phyloP scores from a whole-genome alignment of 2,329 filamentous ascomycete genomes.

The Clarireedia monteithiana region DNA sequence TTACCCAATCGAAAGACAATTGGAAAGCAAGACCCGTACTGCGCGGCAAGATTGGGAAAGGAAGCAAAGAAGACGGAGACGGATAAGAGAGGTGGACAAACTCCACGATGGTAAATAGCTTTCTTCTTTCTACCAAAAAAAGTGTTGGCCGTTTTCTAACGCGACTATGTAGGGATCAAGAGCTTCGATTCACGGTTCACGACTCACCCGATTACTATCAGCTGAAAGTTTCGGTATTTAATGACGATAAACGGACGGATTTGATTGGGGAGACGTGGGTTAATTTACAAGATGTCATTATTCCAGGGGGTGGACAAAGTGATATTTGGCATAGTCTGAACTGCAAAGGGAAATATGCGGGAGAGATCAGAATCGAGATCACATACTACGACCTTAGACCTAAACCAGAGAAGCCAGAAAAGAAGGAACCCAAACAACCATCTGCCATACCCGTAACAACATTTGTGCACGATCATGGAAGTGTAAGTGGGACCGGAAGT shows the following conservation, averaged over 20 bases:
- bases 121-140: neutral
- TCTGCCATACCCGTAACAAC: constrained; percentile 28
- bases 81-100: constrained; percentile 89
- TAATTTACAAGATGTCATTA: constrained; percentile 71
- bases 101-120: constrained; percentile 74
- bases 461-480: constrained; percentile 17
- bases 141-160: constrained; percentile 13
- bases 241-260: constrained; percentile 96
- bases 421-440: constrained; percentile 27
- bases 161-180: constrained; percentile 72
- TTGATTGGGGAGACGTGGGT: constrained; percentile 93
- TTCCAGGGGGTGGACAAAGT: constrained; percentile 82
- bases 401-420: constrained; percentile 66
- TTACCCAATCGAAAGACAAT: constrained; percentile 94
- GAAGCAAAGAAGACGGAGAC: constrained; percentile 96
- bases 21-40: constrained; percentile 97
- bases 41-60: constrained; percentile 86
- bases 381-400: constrained; percentile 91
- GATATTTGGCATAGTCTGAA: constrained; percentile 86
- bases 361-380: constrained; percentile 88
- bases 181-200: constrained; percentile 91
- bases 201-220: constrained; percentile 95
- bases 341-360: constrained; percentile 90
- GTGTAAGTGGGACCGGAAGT: neutral
- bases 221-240: constrained; percentile 92